Evolutionary conservation across 1,139 yeast genomes (phyloP), one percentile per base, ranked within the genome.

Genomic region (Ashbya aceris): DNA sequence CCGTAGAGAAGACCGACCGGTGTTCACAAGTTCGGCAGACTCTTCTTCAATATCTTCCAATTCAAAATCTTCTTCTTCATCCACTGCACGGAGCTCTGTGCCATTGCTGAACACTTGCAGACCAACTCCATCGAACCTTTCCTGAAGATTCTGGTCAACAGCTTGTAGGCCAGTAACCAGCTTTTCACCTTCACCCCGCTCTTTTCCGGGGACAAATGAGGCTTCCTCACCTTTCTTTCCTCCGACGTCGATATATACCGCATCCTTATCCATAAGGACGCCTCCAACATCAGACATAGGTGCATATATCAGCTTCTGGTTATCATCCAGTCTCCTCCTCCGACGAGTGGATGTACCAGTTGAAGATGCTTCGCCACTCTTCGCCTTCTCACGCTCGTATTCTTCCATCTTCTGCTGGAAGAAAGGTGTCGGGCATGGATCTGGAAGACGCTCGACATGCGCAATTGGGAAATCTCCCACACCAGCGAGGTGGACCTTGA

Each of bases 271-370:
- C 48, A 93, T 87, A 49, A 91, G 70, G 30, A 93, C 94, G 58
- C 99, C 99, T 43, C 97, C 97, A 23, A 91, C 96, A 64, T 93
- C 97, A 40, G 96, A 85, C 98, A 93, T 91, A 42, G 99, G 99
- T 0, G 98, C 99, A 61, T 93, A 93, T 2, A 93, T 87, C 51
- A 87, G 79, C 63, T 89, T 91, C 60, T 85, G 94, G 54, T 83
- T 85, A 59, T 93, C 98, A 54, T 91, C 97, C 44, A 93, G 75
- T 58, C 97, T 76, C 61, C 86, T 83, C 55, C 97, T 76, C 62
- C 96, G 77, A 58, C 81, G 76, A 42, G 69, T 59, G 0, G 81
- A 70, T 42, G 74, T 71, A 2, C 80, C 74, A 3, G 72, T 87
- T 29, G 62, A 58, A 2, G 72, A 68, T n/a, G 77, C 76, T 2